These are phyloP conservation scores for Polygonum aviculare DNA, from an alignment of 148 eudicot genomes.

Conservation along the genomic window DNA sequence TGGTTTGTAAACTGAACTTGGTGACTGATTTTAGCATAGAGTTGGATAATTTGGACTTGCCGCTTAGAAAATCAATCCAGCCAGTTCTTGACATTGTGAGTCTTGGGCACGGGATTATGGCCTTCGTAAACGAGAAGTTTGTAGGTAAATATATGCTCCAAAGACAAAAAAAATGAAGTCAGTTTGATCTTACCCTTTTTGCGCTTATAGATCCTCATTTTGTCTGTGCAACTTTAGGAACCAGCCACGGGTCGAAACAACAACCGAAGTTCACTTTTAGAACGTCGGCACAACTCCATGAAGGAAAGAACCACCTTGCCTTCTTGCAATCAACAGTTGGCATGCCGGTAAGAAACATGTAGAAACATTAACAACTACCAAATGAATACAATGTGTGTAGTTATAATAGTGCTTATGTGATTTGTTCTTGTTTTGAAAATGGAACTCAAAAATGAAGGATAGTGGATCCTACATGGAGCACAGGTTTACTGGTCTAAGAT, in stretches of 20 bases:
- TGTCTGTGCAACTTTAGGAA: slow-evolving; percentile 12
- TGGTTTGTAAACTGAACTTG: neutral
- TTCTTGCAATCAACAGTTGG: slow-evolving; percentile 29
- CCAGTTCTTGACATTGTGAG: slow-evolving; percentile 55
- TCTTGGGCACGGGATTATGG: slow-evolving; percentile 65
- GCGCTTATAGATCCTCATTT: too few species aligned
- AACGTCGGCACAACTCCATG: slow-evolving; percentile 18
- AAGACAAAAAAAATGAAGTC: neutral
- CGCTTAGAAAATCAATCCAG: slow-evolving; percentile 37
- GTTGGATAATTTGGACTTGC: slow-evolving; percentile 52
- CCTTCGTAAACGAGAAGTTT: slow-evolving; percentile 68
- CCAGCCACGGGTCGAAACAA: slow-evolving; percentile 26
- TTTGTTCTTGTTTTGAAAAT: neutral
- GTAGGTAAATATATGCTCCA: slow-evolving; percentile 32
- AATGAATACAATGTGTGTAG: neutral
- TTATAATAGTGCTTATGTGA: neutral
- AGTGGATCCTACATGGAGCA: slow-evolving; percentile 86
- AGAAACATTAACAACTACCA: neutral
- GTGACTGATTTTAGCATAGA: slow-evolving; percentile 31
- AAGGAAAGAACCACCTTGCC: slow-evolving; percentile 26
- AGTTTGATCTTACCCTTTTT: neutral
- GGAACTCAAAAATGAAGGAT: slow-evolving; percentile 30
- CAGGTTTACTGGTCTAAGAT: slow-evolving; percentile 55
- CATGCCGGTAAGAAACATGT: slow-evolving; percentile 24
- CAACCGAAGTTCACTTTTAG: slow-evolving; percentile 17